Evolutionary conservation across 2,329 filamentous ascomycete genomes (phyloP).

Genomic region (Pseudocercospora pini-densiflorae): DNA sequence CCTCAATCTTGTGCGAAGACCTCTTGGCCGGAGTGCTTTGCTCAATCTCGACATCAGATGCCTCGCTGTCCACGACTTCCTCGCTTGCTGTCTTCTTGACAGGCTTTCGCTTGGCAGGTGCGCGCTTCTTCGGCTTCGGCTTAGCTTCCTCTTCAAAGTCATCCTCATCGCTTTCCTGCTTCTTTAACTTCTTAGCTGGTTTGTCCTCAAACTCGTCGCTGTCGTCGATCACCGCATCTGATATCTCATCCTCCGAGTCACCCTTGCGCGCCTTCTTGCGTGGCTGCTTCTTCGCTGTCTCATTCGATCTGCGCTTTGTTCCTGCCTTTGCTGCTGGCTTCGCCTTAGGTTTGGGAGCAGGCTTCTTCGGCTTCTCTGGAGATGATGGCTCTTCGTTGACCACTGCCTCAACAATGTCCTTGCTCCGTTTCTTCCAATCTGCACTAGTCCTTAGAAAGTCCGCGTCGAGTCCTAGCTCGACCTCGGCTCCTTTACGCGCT

Average conservation of each 20-base stretch:
- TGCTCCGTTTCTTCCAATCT: slow-evolving; percentile 61
- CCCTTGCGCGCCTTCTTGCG: slow-evolving; percentile 31
- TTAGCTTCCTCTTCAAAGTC: slow-evolving; percentile 13
- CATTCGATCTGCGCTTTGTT: slow-evolving; percentile 39
- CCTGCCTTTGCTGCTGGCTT: slow-evolving; percentile 30
- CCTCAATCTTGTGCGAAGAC: slow-evolving; percentile 14
- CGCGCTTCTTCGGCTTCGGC: slow-evolving; percentile 15
- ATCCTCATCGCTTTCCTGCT: slow-evolving; percentile 16
- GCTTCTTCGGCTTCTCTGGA: slow-evolving; percentile 28
- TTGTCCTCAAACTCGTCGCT: slow-evolving; percentile 18
- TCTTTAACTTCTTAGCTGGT: slow-evolving; percentile 11
- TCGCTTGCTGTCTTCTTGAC: slow-evolving; percentile 18
- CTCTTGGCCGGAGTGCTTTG: slow-evolving; percentile 8
- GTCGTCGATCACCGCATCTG: slow-evolving; percentile 19
- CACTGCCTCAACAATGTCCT: slow-evolving; percentile 58
- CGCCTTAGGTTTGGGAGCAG: slow-evolving; percentile 24
- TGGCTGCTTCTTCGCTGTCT: slow-evolving; percentile 32
- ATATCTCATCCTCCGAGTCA: slow-evolving; percentile 23
- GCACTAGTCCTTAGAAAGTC: slow-evolving; percentile 61
- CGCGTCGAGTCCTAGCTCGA: slow-evolving; percentile 54
- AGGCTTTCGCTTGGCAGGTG: slow-evolving; percentile 14
- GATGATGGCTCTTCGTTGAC: slow-evolving; percentile 42
- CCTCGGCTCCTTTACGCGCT: slow-evolving; percentile 58
- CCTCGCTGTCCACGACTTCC: slow-evolving; percentile 19
- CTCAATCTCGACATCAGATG: slow-evolving; percentile 12